Conservation (phyloP, 306 rosid genomes). For the Citrullus amarus region DNA sequence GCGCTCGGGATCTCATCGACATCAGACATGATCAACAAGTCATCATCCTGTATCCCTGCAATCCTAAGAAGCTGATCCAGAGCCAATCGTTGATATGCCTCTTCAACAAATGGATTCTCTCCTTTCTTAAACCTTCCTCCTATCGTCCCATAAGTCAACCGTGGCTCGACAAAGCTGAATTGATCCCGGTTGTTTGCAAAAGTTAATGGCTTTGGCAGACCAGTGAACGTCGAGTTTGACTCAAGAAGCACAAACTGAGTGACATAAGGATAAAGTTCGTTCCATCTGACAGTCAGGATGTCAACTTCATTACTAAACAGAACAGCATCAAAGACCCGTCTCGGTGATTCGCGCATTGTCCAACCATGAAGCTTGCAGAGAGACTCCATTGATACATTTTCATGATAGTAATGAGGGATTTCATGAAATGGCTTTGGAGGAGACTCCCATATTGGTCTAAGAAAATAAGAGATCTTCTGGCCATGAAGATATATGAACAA, state of each 20-base stretch:
- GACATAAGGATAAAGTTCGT: constrained; percentile 57
- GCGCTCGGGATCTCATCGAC: constrained; percentile 90
- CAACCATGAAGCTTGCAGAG: constrained; percentile 78
- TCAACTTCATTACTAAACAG: constrained; percentile 70
- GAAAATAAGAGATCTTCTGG: constrained; percentile 59
- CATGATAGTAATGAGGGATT: constrained; percentile 70
- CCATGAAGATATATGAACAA: constrained; percentile 55
- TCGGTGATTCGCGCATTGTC: constrained; percentile 57
- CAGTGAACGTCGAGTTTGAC: constrained; percentile 75
- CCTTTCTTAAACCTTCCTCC: constrained; percentile 67
- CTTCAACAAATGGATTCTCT: constrained; percentile 74
- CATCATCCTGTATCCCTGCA: constrained; percentile 73
- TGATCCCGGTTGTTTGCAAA: constrained; percentile 38
- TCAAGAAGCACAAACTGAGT: constrained; percentile 64
- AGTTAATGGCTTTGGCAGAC: constrained; percentile 41
- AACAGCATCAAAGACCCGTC: constrained; percentile 77
- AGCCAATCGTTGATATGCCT: constrained; percentile 70
- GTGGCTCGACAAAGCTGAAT: constrained; percentile 46
- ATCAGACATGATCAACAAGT: constrained; percentile 78
- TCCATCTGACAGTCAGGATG: constrained; percentile 69
- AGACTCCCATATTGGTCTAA: constrained; percentile 82
- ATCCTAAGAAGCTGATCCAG: constrained; percentile 53
- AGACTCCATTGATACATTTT: constrained; percentile 53
- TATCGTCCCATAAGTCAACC: constrained; percentile 42
- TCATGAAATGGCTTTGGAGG: constrained; percentile 67